Base-by-base conservation (phyloP, 78 protist species). In the Diacronema lutheri region DNA sequence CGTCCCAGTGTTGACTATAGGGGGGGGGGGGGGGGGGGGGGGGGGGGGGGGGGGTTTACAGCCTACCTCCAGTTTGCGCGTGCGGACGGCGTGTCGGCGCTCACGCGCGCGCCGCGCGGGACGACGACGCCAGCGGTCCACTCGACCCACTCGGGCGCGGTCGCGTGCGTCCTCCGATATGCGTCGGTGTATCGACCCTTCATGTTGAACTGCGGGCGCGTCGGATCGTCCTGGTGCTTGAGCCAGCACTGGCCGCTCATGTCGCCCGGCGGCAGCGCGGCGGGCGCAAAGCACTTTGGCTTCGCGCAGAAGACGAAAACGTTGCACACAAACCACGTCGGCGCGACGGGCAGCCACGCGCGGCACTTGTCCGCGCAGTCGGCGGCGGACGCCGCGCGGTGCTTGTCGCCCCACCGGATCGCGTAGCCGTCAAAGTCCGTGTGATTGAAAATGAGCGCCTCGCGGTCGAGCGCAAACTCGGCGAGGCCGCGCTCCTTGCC, bases 341-440 rank as follows among this genome's bases (percentile, higher is more conserved):
- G 58, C n/a, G 7, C 7, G 55, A 7, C 29, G 23, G 79, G 79
- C 79, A 21, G 40, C 79, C 56, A 41, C 35, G 3, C 21, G 11
- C 4, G 57, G 57, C 79, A 71, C 33, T 25, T 23, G 58, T 21
- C 20, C 31, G 33, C 79, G 79, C 79, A 71, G 21, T 71, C 79
- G 37, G 11, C 58, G 25, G 41, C 26, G 33, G 76, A 16, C n/a
- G 35, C 10, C 50, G 41, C 19, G 26, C 3, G 29, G 50, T 68
- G 76, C 76, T 12, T 5, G 20, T 1, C 46, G 31, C 57, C 79
- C 79, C 79, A 71, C 58, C 4, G 13, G 38, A 71, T 57, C 58
- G 79, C 79, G 57, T 71, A 71, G 1, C 79, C 79, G 79, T 71
- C 79, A 23, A 71, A 26, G 79, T 71, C 79, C 58, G 41, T 40